These are phyloP conservation scores for Trichosporon inkin DNA, from an alignment of 1,284 basidiomycete genomes.

Conservation along the genomic window DNA sequence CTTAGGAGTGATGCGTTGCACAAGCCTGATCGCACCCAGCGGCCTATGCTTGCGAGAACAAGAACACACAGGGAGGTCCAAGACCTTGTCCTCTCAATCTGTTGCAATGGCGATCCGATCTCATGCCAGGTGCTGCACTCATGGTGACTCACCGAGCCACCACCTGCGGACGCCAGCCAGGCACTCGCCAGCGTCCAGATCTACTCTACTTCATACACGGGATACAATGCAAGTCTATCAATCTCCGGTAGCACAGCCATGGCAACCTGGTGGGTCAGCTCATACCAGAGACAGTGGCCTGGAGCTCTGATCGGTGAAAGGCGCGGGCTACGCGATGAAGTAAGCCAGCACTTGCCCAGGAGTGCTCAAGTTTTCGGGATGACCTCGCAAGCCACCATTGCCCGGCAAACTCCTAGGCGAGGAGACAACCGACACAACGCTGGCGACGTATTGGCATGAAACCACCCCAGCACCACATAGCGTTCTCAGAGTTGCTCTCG, in stretches of 20 bases:
- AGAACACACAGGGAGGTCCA: too few species aligned
- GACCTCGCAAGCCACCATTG: too few species aligned
- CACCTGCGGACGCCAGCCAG: not conserved
- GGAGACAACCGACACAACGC: too few species aligned
- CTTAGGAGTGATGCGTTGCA: not conserved
- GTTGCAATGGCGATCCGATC: too few species aligned
- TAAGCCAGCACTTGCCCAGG: too few species aligned
- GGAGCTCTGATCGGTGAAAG: too few species aligned
- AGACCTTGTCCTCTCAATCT: too few species aligned
- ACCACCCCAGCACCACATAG: not conserved
- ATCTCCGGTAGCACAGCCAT: slow-evolving; percentile 4
- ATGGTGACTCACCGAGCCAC: slow-evolving; percentile 83
- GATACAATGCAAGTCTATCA: slow-evolving; percentile 6
- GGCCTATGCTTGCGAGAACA: not conserved
- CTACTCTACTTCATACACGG: not conserved
- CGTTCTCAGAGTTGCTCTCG: not conserved
- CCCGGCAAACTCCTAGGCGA: too few species aligned
- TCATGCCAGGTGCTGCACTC: slow-evolving; percentile 57
- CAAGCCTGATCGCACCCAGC: not conserved
- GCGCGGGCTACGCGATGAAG: too few species aligned
- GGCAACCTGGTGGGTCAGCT: slow-evolving; percentile 4
- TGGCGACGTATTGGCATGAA: too few species aligned
- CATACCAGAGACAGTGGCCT: too few species aligned
- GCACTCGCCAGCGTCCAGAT: not conserved
- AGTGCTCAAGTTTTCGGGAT: too few species aligned